phyloP scores from a whole-genome alignment of 768 basidiomycete species.

The Serendipita sp. region DNA sequence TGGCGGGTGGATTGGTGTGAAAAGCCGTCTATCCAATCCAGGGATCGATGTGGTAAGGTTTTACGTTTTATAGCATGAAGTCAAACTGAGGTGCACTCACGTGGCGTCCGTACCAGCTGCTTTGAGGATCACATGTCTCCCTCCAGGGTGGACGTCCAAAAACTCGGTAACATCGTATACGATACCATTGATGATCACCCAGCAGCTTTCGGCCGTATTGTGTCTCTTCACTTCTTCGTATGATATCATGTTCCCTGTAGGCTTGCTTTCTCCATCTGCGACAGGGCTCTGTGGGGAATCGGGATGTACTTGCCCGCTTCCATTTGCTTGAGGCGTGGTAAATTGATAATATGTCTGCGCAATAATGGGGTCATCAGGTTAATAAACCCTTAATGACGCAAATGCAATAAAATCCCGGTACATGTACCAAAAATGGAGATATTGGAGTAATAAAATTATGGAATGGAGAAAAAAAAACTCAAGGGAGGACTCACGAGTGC shows the following conservation, averaged over 20 bases:
- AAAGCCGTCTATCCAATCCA: neutral
- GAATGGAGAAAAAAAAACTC: neutral
- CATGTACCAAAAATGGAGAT: no score
- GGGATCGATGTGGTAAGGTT: neutral
- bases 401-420: no score
- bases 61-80: neutral
- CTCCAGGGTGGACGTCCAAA: slow-evolving; percentile 18
- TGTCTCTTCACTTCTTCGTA: neutral
- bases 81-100: neutral
- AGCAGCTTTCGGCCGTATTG: slow-evolving; percentile 27
- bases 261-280: neutral
- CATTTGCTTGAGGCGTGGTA: neutral
- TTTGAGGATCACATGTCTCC: slow-evolving; percentile 3
- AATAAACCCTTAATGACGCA: no score
- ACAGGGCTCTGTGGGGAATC: neutral
- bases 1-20: neutral
- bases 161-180: slow-evolving; percentile 84
- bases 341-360: neutral
- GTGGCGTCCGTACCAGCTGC: neutral
- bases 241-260: neutral
- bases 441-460: neutral
- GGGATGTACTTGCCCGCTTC: neutral
- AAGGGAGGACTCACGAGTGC: neutral
- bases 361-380: no score
- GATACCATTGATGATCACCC: slow-evolving; percentile 63